Base-by-base conservation (phyloP, 352 stramenopile species). In the Globisporangium sylvaticum region DNA sequence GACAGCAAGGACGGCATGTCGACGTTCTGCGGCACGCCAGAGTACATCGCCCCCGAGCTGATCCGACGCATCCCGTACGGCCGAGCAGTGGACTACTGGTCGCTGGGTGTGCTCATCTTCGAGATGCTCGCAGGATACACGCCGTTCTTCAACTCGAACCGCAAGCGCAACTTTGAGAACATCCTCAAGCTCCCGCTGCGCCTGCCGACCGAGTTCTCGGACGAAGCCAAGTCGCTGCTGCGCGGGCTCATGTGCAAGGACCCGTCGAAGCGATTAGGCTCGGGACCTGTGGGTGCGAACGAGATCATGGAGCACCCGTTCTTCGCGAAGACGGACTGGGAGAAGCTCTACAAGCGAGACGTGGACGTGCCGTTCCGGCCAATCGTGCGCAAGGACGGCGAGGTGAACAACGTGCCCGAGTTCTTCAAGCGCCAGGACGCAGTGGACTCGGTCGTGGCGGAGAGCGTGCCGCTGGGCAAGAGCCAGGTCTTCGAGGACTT, bases 1-100 rank as follows among this genome's bases (percentile, higher is more conserved):
- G 87, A 92, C 62, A 85, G 81, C 55, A 92, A 89, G 57, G 84
- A 92, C 54, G 84, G 84, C 20, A 76, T 92, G 65, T 77, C 89
- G 58, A 96, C 87, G 0, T 94, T 93, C 66, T 98, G 93, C 60
- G 92, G 94, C 9, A 98, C 94, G 56, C 94, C 94, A 24, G 94
- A 97, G 74, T 98, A 98, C 77, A 96, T 97, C 63, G 91, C 92
- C 20, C 91, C 93, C 0, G 93, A 98, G 70, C 76, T 95, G 8
- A 90, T 95, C 63, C 83, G 82, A 3, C 80, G 82, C 24, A 70
- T 84, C 31, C 76, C 84, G 8, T 95, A 96, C 69, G 84, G 84
- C 44, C 84, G 89, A 55, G 75, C 83, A 1, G 87, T 91, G n/a
- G 90, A 97, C 69, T 97, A 91, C 71, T 97, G 90, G 90, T 92